A percentile compares a stretch with the other conserved stretches of the same genome.
Conservation (phyloP, 2,329 filamentous ascomycete species). For the Venturiaceae sp. region DNA sequence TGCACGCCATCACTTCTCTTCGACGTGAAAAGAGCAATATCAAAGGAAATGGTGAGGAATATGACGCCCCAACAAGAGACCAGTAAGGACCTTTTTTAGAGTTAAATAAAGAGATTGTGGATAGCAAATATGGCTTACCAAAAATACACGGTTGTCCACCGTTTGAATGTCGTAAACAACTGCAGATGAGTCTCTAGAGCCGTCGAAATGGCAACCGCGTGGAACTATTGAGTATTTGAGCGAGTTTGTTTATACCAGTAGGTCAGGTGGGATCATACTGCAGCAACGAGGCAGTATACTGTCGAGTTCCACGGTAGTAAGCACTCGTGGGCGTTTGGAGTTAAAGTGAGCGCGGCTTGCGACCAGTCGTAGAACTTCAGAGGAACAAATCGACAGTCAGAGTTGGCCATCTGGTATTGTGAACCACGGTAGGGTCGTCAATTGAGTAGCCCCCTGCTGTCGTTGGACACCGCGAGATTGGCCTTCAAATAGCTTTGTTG, state of each 20-base stretch:
- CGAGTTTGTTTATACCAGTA: neutral
- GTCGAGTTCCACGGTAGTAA: neutral
- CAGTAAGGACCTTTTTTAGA: neutral
- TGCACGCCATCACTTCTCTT: neutral
- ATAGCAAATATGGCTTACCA: constrained; percentile 28
- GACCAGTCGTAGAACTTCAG: neutral
- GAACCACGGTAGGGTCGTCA: too few relatives aligned
- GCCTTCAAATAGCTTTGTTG: too few relatives aligned
- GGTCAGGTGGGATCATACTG: neutral
- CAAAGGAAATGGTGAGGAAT: neutral
- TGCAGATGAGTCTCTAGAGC: constrained; percentile 36
- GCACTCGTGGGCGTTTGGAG: neutral
- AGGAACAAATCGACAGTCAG: constrained; percentile 1
- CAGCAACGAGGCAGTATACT: neutral
- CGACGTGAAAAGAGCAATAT: neutral
- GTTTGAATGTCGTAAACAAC: constrained; percentile 37
- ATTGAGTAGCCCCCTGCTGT: too few relatives aligned
- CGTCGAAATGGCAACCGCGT: constrained; percentile 25
- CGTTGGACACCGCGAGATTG: too few relatives aligned
- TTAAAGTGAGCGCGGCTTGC: neutral
- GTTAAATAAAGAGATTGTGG: neutral
- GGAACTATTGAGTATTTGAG: neutral
- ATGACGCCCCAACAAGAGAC: neutral
- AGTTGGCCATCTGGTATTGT: too few relatives aligned
- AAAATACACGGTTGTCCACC: constrained; percentile 38